A percentile compares a stretch with the other conserved stretches of the same genome.
Conservation (phyloP, 768 basidiomycete genomes). For the Lentinula lateritia region DNA sequence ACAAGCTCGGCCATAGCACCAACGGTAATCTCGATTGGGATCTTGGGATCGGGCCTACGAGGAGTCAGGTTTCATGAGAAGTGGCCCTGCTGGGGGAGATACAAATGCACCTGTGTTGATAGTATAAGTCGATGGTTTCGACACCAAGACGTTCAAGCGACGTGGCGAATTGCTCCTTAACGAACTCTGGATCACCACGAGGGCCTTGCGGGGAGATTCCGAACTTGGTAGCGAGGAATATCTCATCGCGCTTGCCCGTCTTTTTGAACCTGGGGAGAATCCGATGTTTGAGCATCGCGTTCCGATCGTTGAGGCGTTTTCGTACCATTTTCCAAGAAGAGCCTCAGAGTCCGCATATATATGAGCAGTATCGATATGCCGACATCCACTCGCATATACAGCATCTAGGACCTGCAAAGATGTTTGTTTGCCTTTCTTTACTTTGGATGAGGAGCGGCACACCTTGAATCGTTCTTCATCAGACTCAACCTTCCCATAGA, state of each 20-base stretch:
- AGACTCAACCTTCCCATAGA: conserved; percentile 10
- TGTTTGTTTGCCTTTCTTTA: background rate
- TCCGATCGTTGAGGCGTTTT: background rate
- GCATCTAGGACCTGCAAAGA: conserved; percentile 29
- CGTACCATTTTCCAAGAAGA: conserved; percentile 37
- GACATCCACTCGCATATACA: conserved; percentile 17
- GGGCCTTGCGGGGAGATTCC: conserved; percentile 12
- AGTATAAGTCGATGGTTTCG: conserved; percentile 32
- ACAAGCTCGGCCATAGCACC: conserved; percentile 30
- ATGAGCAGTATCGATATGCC: conserved; percentile 42
- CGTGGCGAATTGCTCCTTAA: conserved; percentile 24
- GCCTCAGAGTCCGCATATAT: conserved; percentile 40
- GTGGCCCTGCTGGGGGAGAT: background rate
- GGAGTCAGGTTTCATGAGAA: conserved; percentile 9
- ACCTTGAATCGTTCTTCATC: conserved; percentile 17
- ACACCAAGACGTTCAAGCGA: conserved; percentile 29
- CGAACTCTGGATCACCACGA: conserved; percentile 18
- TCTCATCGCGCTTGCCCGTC: conserved; percentile 43
- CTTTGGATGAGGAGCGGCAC: background rate
- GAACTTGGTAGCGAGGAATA: conserved; percentile 60
- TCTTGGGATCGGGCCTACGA: conserved; percentile 18
- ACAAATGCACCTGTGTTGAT: conserved; percentile 26
- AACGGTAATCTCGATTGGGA: conserved; percentile 27
- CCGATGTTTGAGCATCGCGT: background rate
- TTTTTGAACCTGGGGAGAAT: conserved; percentile 35